Percentiles rank a stretch among this genome's conserved stretches.
Evolutionary conservation across 345 rosid species (phyloP).

Genomic region (Syzygium aromaticum): DNA sequence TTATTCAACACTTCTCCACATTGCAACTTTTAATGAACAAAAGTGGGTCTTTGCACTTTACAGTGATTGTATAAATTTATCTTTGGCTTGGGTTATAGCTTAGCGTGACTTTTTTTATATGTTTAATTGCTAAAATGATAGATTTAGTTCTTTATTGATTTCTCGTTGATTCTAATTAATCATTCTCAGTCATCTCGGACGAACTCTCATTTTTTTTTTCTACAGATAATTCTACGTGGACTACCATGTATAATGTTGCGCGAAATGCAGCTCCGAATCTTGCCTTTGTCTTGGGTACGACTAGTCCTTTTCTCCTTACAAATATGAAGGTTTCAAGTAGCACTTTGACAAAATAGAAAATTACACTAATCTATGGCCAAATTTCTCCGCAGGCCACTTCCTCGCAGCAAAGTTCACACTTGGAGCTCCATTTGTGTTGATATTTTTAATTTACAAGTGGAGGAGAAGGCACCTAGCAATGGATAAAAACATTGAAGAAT

Average conservation of each 20-base stretch:
- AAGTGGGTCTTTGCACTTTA: not conserved
- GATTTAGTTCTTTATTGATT: not conserved
- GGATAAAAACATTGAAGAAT: not conserved
- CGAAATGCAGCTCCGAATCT: accelerated
- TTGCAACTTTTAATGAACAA: not conserved
- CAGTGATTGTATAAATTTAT: not conserved
- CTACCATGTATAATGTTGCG: not conserved
- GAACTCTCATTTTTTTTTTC: not conserved
- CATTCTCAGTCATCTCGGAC: not conserved
- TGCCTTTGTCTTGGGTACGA: not conserved
- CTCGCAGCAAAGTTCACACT: not conserved
- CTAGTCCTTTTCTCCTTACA: not conserved
- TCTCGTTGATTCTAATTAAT: not conserved
- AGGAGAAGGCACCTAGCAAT: not conserved
- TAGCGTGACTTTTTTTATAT: not conserved
- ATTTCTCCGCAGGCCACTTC: not conserved
- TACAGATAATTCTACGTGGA: not conserved
- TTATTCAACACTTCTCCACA: not conserved
- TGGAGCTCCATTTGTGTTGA: not conserved
- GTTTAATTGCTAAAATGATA: not conserved
- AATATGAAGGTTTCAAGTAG: not conserved
- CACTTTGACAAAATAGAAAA: not conserved
- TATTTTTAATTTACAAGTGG: not conserved
- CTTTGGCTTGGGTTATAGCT: not conserved
- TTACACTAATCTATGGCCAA: not conserved